phyloP scores from a whole-genome alignment of 805 yeast species.

The Starmera quercuum region DNA sequence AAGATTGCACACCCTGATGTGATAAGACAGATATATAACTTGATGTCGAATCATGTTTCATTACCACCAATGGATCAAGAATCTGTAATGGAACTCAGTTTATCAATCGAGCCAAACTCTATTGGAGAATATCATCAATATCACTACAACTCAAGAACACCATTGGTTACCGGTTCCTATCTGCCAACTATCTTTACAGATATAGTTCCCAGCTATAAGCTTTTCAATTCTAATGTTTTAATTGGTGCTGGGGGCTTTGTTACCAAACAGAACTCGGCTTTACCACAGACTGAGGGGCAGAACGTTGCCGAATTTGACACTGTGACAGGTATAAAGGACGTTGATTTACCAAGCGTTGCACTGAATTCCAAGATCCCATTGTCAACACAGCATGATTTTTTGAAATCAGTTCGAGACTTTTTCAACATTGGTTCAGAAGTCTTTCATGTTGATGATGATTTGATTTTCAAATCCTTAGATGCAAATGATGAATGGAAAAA shows the following conservation, averaged over 20 bases:
- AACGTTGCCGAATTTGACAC: conserved; percentile 5
- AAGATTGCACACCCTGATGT: conserved; percentile 21
- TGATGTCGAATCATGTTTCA: conserved; percentile 37
- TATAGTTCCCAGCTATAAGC: conserved; percentile 42
- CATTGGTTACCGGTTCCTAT: conserved; percentile 54
- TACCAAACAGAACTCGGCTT: conserved; percentile 1
- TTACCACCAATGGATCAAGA: conserved; percentile 39
- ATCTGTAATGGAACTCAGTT: conserved; percentile 55
- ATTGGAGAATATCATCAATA: conserved; percentile 34
- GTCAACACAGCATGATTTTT: conserved; percentile 38
- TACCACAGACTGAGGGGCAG: conserved; percentile 5
- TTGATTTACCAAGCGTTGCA: conserved; percentile 28
- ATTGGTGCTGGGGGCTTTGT: conserved; percentile 45
- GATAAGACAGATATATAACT: conserved; percentile 32
- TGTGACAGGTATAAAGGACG: conserved; percentile 39
- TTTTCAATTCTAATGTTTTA: conserved; percentile 45
- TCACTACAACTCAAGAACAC: conserved; percentile 42
- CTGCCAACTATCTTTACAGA: conserved; percentile 61
- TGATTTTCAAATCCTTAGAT: conserved; percentile 50
- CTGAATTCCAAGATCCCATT: conserved; percentile 15
- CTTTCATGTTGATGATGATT: conserved; percentile 45
- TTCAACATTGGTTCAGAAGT: conserved; percentile 54
- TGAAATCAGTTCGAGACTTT: conserved; percentile 52
- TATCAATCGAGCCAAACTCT: conserved; percentile 53
- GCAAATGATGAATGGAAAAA: conserved; percentile 22